phyloP scores from a whole-genome alignment of 306 rosid species.

The Hippophae gyantsensis region DNA sequence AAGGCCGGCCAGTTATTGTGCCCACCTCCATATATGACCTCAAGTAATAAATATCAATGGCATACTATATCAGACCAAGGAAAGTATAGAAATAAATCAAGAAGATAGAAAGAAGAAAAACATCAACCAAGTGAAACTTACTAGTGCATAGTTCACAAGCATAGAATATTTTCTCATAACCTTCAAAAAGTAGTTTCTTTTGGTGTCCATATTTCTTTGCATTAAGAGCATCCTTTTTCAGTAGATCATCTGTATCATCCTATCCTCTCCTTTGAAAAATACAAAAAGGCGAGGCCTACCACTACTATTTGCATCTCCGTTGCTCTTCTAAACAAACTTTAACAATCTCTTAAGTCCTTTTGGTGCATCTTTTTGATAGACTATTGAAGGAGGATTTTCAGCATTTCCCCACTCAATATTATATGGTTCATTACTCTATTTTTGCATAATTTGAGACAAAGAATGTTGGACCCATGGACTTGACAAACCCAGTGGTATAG shows the following conservation, averaged over 20 bases:
- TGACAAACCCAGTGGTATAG: slow-evolving; percentile 36
- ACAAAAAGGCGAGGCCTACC: slow-evolving; percentile 92
- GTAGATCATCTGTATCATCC: slow-evolving; percentile 73
- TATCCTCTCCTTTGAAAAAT: slow-evolving; percentile 96
- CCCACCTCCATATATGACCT: no score
- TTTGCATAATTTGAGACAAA: slow-evolving; percentile 93
- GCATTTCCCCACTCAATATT: slow-evolving; percentile 83
- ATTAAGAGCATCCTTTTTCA: slow-evolving; percentile 61
- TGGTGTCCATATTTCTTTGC: slow-evolving; percentile 57
- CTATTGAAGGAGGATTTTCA: slow-evolving; percentile 73
- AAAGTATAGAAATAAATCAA: background rate
- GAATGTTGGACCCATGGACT: slow-evolving; percentile 90
- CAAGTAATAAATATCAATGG: no score
- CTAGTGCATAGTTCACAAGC: slow-evolving; percentile 22
- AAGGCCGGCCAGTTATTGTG: no score
- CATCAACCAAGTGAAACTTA: slow-evolving; percentile 1
- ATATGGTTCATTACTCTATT: slow-evolving; percentile 80
- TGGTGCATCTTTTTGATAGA: slow-evolving; percentile 14
- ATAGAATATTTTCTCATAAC: slow-evolving; percentile 48
- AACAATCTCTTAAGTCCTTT: slow-evolving; percentile 90
- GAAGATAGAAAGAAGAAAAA: background rate
- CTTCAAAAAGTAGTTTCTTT: slow-evolving; percentile 43
- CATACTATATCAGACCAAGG: background rate
- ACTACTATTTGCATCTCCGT: slow-evolving; percentile 56
- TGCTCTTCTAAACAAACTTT: slow-evolving; percentile 90